phyloP scores from a whole-genome alignment of 1,139 yeast genomes.

The Suhomyces chickasaworum region DNA sequence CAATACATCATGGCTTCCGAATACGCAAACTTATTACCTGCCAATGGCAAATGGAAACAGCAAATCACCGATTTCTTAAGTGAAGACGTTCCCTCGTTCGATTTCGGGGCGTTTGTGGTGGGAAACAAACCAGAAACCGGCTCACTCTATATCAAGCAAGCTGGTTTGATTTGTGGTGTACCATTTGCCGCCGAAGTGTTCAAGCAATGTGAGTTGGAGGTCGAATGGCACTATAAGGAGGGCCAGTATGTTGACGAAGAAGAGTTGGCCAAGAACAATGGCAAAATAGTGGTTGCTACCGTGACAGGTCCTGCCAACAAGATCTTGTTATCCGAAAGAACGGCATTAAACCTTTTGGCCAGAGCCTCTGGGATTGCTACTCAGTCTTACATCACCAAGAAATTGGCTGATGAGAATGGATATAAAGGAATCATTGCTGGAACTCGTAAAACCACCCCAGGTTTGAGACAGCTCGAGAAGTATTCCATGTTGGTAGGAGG shows the following conservation, averaged over 20 bases:
- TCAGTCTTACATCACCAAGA: conserved; percentile 58
- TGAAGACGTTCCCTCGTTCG: conserved; percentile 93
- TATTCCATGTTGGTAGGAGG: conserved; percentile 97
- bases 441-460: conserved; percentile 98
- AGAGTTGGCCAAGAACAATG: conserved; percentile 44
- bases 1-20: conserved; percentile 11
- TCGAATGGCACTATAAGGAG: conserved; percentile 73
- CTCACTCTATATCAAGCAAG: conserved; percentile 76
- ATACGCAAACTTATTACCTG: conserved; percentile 65
- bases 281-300: conserved; percentile 73
- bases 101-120: conserved; percentile 93
- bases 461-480: conserved; percentile 82
- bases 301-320: conserved; percentile 81
- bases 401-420: conserved; percentile 68
- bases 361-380: conserved; percentile 93
- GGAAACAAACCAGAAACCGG: conserved; percentile 74
- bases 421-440: conserved; percentile 89
- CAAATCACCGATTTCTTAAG: conserved; percentile 73
- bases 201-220: conserved; percentile 67
- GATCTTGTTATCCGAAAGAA: conserved; percentile 80
- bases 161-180: conserved; percentile 81
- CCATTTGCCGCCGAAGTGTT: conserved; percentile 91
- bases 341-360: conserved; percentile 79
- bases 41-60: conserved; percentile 75
- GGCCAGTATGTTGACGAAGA: conserved; percentile 55